Evolutionary conservation across 2,329 filamentous ascomycete species (phyloP).

Genomic region (Rutstroemia sp.): DNA sequence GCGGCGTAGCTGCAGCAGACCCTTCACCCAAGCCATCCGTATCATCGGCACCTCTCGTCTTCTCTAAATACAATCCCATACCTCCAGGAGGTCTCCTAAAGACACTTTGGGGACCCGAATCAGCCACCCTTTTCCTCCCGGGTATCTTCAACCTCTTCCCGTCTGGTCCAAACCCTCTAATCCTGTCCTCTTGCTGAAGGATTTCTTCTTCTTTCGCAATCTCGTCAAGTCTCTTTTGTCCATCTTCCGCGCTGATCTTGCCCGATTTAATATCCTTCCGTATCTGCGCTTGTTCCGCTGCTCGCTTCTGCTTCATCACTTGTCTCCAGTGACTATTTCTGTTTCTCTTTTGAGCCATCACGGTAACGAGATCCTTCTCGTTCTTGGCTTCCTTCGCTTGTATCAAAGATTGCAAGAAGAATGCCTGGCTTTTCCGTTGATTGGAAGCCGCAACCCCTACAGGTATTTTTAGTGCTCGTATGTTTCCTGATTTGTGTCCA

Average conservation of each 20-base stretch:
- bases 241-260: conserved; percentile 5
- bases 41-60: not conserved
- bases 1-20: not conserved
- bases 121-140: conserved; percentile 4
- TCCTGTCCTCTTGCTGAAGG: conserved; percentile 1
- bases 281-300: conserved; percentile 16
- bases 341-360: conserved; percentile 38
- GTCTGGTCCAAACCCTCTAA: conserved; percentile 1
- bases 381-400: conserved; percentile 56
- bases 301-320: conserved; percentile 10
- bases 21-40: not conserved
- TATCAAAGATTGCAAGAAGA: conserved; percentile 60
- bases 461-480: conserved; percentile 9
- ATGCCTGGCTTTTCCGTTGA: conserved; percentile 35
- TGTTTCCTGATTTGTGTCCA: not conserved
- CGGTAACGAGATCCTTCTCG: conserved; percentile 58
- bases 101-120: not conserved
- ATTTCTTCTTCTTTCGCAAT: conserved; percentile 18
- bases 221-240: conserved; percentile 13
- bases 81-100: conserved; percentile 6
- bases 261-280: conserved; percentile 13
- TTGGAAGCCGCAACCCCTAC: conserved; percentile 24
- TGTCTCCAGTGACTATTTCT: conserved; percentile 18
- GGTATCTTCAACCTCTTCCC: not conserved
- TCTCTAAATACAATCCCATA: conserved; percentile 2